Evolutionary conservation across 116 monocot genomes (phyloP), one percentile per base, ranked within the genome.

Genomic region (Iris pallida): DNA sequence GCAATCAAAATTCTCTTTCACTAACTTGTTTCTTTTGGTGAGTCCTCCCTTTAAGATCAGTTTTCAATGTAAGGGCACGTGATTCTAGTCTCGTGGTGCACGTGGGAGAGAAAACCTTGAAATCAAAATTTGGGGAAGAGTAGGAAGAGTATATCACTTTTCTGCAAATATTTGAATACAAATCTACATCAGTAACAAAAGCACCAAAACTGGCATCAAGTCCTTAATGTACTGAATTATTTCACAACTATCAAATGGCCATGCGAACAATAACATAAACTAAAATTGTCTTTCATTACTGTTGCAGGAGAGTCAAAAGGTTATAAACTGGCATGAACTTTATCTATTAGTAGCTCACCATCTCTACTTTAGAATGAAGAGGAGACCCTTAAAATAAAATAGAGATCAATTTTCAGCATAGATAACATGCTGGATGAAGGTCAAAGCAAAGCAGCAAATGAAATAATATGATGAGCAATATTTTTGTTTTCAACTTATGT

Each of bases 1-100:
- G 75, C 97, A 97, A 64, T 97, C 97, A 83, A 97, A 97, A 68
- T 97, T 97, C 71, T 97, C 97, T 78, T 97, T 97, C 30, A 97
- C 97, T 61, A 97, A 72, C 57, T n/a, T 92, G 86, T 73, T 97
- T 97, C 66, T 87, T 97, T 68, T 97, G 85, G 66, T 90, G 89
- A 17, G 97, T 97, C 73, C 97, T 85, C 67, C 90, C 97, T 77
- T 85, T 90, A 15, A 97, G 85, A 79, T 92, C 92, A 76, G 75
- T 78, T 78, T 92, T 97, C 64, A 97, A 73, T 20, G 80, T 73
- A 53, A 97, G 75, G 3, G 90, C 90, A 72, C 90, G 87, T 43
- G 90, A 77, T 76, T 97, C 90, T 81, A 97, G 97, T 97, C 63
- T 83, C 74, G 76, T 92, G 89, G 78, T 92, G 97, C 42, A 97